These are phyloP conservation scores for Globisporangium irregulare DNA, from an alignment of 352 stramenopile genomes.

Conservation along the genomic window DNA sequence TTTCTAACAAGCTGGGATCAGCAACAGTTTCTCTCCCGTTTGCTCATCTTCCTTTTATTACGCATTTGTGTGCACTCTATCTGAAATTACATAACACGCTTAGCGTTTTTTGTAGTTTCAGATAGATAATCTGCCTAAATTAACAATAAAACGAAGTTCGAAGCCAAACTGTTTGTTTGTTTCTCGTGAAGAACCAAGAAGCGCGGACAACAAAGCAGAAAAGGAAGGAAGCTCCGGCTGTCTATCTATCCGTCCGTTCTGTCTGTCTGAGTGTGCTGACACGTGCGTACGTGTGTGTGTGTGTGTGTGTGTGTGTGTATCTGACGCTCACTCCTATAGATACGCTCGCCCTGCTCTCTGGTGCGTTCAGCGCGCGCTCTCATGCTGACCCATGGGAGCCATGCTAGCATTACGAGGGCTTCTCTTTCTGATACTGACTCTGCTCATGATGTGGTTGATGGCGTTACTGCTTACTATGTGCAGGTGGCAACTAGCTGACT, in stretches of 20 bases:
- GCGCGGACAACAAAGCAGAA: not conserved
- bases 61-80: not conserved
- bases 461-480: not conserved
- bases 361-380: not conserved
- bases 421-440: not conserved
- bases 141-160: not conserved
- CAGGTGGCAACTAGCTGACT: not conserved
- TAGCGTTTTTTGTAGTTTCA: not conserved
- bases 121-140: no score
- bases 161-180: not conserved
- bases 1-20: no score
- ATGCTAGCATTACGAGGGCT: not conserved
- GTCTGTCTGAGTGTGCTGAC: not conserved
- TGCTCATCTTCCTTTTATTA: conserved; percentile 2
- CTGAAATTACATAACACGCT: not conserved
- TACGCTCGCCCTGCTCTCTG: not conserved
- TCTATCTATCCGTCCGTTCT: not conserved
- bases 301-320: not conserved
- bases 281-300: not conserved
- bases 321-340: not conserved
- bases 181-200: conserved; percentile 5
- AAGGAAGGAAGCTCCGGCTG: not conserved
- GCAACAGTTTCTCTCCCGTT: not conserved
- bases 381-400: no score
- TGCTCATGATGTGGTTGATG: not conserved